phyloP scores from a whole-genome alignment of 257 asterid species.

The Rehmannia glutinosa region DNA sequence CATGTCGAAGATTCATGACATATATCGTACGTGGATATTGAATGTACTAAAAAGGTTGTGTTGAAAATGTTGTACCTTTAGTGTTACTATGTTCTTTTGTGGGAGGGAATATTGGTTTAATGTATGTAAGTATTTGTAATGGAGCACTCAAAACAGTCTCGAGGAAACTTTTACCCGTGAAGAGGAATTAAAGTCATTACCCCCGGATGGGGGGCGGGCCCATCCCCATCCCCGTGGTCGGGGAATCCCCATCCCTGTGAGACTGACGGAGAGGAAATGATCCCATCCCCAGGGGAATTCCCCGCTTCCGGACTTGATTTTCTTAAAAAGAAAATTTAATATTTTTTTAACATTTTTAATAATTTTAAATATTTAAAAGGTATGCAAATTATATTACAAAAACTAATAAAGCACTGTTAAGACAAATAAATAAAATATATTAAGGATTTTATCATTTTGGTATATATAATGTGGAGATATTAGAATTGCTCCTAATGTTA shows the following conservation, averaged over 20 bases:
- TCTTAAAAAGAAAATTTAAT: no score
- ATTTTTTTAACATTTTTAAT: no score
- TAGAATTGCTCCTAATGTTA: no score
- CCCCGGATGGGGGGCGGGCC: background rate
- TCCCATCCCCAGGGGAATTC: no score
- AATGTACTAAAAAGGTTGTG: background rate
- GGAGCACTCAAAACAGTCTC: background rate
- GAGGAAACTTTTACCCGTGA: background rate
- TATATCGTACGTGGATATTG: background rate
- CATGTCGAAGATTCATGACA: constrained; percentile 63
- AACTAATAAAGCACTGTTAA: no score
- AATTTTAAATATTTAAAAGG: no score
- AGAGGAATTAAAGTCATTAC: constrained; percentile 3
- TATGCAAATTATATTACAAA: no score
- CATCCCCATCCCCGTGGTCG: background rate
- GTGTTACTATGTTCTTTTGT: background rate
- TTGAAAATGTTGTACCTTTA: background rate
- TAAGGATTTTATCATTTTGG: no score
- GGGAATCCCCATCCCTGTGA: background rate
- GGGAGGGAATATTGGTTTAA: background rate
- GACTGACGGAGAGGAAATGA: no score
- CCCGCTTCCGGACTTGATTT: no score
- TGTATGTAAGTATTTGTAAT: background rate
- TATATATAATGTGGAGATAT: no score
- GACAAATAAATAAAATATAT: no score